These are phyloP conservation scores for Pholiota molesta DNA, from an alignment of 768 basidiomycete genomes.

Conservation along the genomic window DNA sequence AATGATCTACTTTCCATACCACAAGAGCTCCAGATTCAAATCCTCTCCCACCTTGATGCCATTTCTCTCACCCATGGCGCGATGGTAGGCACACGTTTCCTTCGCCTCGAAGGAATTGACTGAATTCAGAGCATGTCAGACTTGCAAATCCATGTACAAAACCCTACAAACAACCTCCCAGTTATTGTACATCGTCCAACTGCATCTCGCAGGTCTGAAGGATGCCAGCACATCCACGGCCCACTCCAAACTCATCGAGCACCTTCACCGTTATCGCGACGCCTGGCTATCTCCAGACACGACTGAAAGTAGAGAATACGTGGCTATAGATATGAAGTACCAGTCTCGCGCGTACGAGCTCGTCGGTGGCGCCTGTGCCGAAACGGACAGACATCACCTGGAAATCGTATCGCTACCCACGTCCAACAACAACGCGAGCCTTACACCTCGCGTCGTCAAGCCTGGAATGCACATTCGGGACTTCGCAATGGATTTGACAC, in stretches of 20 bases:
- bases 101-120: too few species aligned
- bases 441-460: not conserved
- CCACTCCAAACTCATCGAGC: not conserved
- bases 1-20: too few species aligned
- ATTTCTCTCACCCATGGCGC: too few species aligned
- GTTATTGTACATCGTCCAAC: not conserved
- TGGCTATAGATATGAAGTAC: not conserved
- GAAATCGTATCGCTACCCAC: not conserved
- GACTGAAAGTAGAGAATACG: too few species aligned
- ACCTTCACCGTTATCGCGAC: not conserved
- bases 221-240: not conserved
- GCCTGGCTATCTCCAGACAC: not conserved
- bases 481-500: constrained; percentile 1
- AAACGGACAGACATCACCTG: not conserved
- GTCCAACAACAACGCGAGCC: not conserved
- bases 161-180: not conserved
- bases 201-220: not conserved
- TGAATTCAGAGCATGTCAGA: not conserved
- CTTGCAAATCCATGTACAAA: not conserved
- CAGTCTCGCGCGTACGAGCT: not conserved
- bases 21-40: too few species aligned
- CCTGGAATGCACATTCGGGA: not conserved
- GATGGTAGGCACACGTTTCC: too few species aligned
- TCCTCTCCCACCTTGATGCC: too few species aligned
- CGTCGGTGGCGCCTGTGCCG: not conserved